Evolutionary conservation across 176 grass and related monocot genomes (phyloP), one percentile per base, ranked within the genome.

Genomic region (Zoysia pacifica): DNA sequence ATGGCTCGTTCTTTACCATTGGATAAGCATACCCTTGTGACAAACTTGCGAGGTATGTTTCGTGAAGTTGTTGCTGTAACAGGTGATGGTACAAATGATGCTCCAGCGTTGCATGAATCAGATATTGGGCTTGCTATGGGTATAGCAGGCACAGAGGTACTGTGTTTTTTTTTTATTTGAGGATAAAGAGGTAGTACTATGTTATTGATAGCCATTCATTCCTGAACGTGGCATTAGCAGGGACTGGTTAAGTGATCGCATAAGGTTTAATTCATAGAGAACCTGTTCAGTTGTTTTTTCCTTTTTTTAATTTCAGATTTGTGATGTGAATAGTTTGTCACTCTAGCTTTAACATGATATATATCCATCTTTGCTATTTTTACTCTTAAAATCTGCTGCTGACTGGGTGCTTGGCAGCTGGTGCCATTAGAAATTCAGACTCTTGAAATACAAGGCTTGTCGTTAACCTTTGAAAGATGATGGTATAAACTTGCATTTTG

Each of bases 41-140:
- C 81, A 71, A 94, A 97, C 77, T 85, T 97, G 71, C 80, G 87
- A 75, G 85, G 75, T 43, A 93, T 91, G 90, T 94, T 91, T 74
- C 72, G 79, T 68, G 95, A 97, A 75, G 90, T 97, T 54, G 90
- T 97, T 81, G 85, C 95, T n/a, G 92, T 97, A 77, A 94, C 95
- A 70, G 92, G 95, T 63, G 95, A 97, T 73, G 95, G 95, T 37
- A 97, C 95, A n/a, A 97, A 97, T 54, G 95, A 97, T 81, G 92
- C 95, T 69, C 95, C 95, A 62, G 95, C 95, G 48, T 86, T 97
- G 77, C 92, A 97, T 51, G 95, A 97, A 86, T 70, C 92, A 83
- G 95, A 97, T 66, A 97, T 97, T 78, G 95, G 95, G 3, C 95
- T 97, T 86, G 95, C 95, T 69, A 97, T 97, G 95, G 95, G 92